phyloP scores from a whole-genome alignment of 2,329 filamentous ascomycete genomes.

The Calonectria honghensis region DNA sequence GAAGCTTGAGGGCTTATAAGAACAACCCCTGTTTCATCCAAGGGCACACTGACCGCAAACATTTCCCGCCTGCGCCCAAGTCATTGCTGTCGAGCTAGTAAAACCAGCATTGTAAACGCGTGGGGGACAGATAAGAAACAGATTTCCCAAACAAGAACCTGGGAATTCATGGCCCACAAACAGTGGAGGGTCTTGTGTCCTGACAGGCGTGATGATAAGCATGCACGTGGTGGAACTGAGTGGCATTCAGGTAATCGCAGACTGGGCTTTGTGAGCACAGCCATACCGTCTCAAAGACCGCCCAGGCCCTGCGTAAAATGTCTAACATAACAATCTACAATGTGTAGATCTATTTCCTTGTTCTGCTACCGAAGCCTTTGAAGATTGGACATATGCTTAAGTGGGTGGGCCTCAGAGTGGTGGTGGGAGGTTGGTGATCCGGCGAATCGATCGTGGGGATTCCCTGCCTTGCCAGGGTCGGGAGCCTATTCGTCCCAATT shows the following conservation, averaged over 20 bases:
- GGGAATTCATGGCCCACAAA: conserved; percentile 9
- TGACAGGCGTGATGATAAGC: conserved; percentile 33
- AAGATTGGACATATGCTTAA: conserved; percentile 34
- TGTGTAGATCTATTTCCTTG: conserved; percentile 2
- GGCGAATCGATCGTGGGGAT: conserved; percentile 4
- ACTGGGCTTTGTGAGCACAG: not conserved
- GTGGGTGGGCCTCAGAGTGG: conserved; percentile 11
- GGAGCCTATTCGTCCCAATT: not conserved
- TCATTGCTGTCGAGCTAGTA: conserved; percentile 4
- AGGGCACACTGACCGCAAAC: not conserved
- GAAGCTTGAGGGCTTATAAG: not conserved
- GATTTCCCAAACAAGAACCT: conserved; percentile 30
- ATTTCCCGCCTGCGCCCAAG: conserved; percentile 5
- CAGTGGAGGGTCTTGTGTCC: conserved; percentile 19
- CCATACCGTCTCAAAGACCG: conserved; percentile 1
- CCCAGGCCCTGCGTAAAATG: not conserved
- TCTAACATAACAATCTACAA: not conserved
- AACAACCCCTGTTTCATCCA: not conserved
- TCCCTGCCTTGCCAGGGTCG: conserved; percentile 11
- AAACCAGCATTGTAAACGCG: conserved; percentile 18
- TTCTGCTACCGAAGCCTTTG: conserved; percentile 2
- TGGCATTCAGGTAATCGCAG: conserved; percentile 28
- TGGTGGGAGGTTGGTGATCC: conserved; percentile 4
- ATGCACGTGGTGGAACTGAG: conserved; percentile 38
- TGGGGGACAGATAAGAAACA: not conserved